Base-by-base conservation (phyloP, 305 asterid species). In the Fraxinus sp. region DNA sequence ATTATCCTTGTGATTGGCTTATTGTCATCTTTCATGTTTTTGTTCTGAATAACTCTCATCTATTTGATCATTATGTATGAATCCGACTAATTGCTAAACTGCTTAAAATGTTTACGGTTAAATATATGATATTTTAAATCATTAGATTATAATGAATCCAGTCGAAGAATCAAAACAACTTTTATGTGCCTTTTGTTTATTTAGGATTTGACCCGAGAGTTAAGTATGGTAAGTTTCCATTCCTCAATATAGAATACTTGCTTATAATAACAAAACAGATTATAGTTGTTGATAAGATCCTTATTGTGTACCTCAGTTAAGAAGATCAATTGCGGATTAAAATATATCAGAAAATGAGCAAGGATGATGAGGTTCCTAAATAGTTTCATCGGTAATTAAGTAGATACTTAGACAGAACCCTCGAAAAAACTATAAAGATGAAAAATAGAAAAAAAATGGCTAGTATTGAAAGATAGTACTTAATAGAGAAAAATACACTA, bases 191-290 rank as follows among this genome's bases (percentile, higher is more conserved):
- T 16, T 18, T 22, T 2, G 5, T 62, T 62, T 22, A 62, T 20
- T 6, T 81, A 39, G 80, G 73, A 75, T 8, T 79, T 75, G 32
- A 18, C 30, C 33, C 11, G 24, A 75, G 75, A 70, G 66, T 26
- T 68, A 20, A 68, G 66, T 77, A 71, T 52, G 79, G 11, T 30
- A 76, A 73, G 72, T 18, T 16, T 82, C 66, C 70, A 11, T 59
- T 86, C 30, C 77, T 46, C 73, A 70, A 76, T 37, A 59, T 68
- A 73, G 80, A 81, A 64, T 62, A 62, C 16, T 62, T 22, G 71
- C 71, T 62, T 22, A 62, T 20, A 62, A 0, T 20, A 20, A 62
- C 66, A 55, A n/a, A 55, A 55, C 26, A 52, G 66, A 55, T 55
- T 55, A 55, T 55, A 55, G 24, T 55, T n/a, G 46, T 62, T 62